These are phyloP conservation scores for Cutaneotrichosporon mucoides DNA, from an alignment of 1,284 basidiomycete species.

Conservation along the genomic window DNA sequence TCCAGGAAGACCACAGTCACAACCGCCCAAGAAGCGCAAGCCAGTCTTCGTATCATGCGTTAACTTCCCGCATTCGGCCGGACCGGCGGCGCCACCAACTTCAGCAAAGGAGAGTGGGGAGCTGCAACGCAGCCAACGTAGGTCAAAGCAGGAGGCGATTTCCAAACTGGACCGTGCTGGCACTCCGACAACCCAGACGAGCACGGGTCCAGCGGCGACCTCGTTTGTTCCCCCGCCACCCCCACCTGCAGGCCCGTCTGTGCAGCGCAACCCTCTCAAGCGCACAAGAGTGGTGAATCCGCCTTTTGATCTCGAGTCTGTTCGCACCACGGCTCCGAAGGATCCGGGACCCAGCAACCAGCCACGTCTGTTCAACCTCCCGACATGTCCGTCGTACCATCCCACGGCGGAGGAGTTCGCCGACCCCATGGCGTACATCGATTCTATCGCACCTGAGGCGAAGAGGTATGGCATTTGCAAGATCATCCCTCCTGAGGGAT, in stretches of 20 bases:
- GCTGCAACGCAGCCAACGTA: constrained; percentile 33
- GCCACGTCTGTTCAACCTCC: constrained; percentile 70
- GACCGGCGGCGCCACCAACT: constrained; percentile 12
- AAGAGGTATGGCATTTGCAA: constrained; percentile 89
- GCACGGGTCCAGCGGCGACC: constrained; percentile 29
- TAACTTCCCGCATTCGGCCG: constrained; percentile 31
- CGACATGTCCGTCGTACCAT: constrained; percentile 85
- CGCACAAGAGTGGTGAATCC: constrained; percentile 31
- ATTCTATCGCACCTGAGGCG: constrained; percentile 71
- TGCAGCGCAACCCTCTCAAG: constrained; percentile 34
- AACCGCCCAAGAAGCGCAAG: constrained; percentile 15
- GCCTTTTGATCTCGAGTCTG: constrained; percentile 33
- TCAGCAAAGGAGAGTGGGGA: constrained; percentile 19
- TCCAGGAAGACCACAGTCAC: neutral
- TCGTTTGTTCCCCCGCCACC: constrained; percentile 35
- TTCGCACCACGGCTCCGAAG: constrained; percentile 31
- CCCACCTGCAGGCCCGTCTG: constrained; percentile 14
- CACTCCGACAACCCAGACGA: constrained; percentile 17
- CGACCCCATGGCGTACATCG: constrained; percentile 95
- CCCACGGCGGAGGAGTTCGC: constrained; percentile 86
- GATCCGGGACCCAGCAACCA: constrained; percentile 29
- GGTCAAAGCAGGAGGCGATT: constrained; percentile 41
- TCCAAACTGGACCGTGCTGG: constrained; percentile 38
- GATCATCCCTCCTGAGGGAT: constrained; percentile 86
- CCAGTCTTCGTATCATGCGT: constrained; percentile 38